A percentile compares a stretch with the other conserved stretches of the same genome.
Evolutionary conservation across 139 green algal genomes (phyloP).

Genomic region (Picochlorum sp.): DNA sequence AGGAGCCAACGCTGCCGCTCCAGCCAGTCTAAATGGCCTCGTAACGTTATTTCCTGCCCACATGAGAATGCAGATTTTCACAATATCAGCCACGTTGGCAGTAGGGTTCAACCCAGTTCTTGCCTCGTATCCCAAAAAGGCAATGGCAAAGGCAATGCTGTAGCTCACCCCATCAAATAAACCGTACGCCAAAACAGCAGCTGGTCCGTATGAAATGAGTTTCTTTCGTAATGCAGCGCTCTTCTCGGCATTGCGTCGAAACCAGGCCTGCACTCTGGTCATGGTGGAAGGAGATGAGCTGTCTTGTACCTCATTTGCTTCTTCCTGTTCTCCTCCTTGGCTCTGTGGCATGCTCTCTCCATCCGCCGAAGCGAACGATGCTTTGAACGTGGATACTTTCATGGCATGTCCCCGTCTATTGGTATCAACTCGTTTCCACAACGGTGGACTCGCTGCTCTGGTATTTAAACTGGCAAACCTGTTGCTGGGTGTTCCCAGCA

Average conservation of each 20-base stretch:
- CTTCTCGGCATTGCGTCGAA: conserved; percentile 5
- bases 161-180: conserved; percentile 16
- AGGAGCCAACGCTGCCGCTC: conserved; percentile 24
- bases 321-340: too few species aligned
- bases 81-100: conserved; percentile 26
- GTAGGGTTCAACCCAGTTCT: conserved; percentile 31
- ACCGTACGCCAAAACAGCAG: conserved; percentile 28
- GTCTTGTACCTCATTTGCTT: too few species aligned
- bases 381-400: too few species aligned
- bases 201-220: conserved; percentile 17
- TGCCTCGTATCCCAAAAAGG: conserved; percentile 29
- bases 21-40: conserved; percentile 28
- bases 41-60: conserved; percentile 37
- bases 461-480: too few species aligned
- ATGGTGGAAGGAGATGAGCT: neutral
- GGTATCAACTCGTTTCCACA: too few species aligned
- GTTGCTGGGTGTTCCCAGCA: too few species aligned
- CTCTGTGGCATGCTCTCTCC: too few species aligned
- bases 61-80: conserved; percentile 35
- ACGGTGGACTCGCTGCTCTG: too few species aligned
- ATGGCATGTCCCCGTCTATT: too few species aligned
- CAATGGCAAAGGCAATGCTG: conserved; percentile 29
- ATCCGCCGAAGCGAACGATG: too few species aligned
- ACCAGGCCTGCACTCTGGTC: conserved; percentile 8
- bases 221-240: conserved; percentile 5